Evolutionary conservation across 2,329 filamentous ascomycete species (phyloP), one percentile per base, ranked within the genome.

Genomic region (Botryotinia narcissicola): DNA sequence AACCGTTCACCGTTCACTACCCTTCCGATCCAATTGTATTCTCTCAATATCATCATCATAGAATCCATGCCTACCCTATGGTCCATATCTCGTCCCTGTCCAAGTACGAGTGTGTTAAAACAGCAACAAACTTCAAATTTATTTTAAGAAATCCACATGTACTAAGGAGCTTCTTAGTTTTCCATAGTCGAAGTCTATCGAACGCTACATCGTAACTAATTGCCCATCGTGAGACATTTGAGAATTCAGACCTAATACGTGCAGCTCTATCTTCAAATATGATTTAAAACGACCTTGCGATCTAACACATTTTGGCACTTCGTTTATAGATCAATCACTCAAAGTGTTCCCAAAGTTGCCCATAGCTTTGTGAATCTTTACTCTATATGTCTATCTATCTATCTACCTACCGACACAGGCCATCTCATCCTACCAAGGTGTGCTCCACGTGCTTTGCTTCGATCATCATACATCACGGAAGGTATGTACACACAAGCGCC

Each of bases 101-200:
- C 48, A 40, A 25, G 37, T 40, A 42, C 60, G 25, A 62, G 12
- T 2, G 4, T 62, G 22, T 44, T 29, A 63, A 37, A 63, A 44
- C 37, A 63, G 61, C 61, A 14, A 40, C 60, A 62, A 14, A 29
- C 35, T 40, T 29, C 4, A 54, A 8, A 20, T 40, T 54, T 68
- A 68, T 68, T 68, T 68, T 54, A 68, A 68, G 64, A 54, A 68
- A n/a, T 18, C 22, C 18, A 40, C 46, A 57, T 4, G n/a, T 29
- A 9, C 46, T 40, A 40, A 32, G 32, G 25, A 37, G 37, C 25
- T 29, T 18, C 59, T n/a, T 42, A 63, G 51, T 18, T 57, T 63
- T 63, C 61, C 61, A 35, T 37, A 51, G 46, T 67, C 29, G 64
- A 62, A 51, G 46, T 35, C 7, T 54, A 67, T 54, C 46, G 64